These are phyloP conservation scores for Pistacia integerrima DNA, from an alignment of 345 rosid species.

Conservation along the genomic window DNA sequence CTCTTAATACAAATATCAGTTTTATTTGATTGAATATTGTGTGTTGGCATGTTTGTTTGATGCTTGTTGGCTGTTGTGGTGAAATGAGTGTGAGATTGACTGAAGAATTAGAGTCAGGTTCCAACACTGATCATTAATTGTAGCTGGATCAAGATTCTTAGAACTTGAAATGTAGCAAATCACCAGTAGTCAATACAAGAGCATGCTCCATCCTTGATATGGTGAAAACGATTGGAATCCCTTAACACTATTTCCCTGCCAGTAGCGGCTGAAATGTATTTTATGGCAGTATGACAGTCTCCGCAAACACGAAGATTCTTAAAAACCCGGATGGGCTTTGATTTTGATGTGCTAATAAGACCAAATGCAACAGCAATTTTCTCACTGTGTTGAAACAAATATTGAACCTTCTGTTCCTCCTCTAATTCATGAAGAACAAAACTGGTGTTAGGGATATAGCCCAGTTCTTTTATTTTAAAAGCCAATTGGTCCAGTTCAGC, in stretches of 20 bases:
- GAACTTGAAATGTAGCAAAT: neutral
- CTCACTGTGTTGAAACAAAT: slow-evolving; percentile 75
- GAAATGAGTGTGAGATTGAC: no score
- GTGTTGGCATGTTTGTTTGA: no score
- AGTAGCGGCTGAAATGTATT: slow-evolving; percentile 49
- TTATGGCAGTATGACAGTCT: slow-evolving; percentile 76
- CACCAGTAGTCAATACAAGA: slow-evolving; percentile 82
- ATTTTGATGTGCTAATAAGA: slow-evolving; percentile 51
- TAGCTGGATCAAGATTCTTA: neutral
- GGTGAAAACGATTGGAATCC: slow-evolving; percentile 78
- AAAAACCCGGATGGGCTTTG: slow-evolving; percentile 63
- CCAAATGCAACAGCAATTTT: slow-evolving; percentile 77
- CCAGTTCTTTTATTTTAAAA: slow-evolving; percentile 49
- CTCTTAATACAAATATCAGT: no score
- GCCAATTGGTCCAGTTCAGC: slow-evolving; percentile 46
- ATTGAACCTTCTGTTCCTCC: slow-evolving; percentile 61
- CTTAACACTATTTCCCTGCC: slow-evolving; percentile 71
- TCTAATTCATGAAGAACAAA: slow-evolving; percentile 74
- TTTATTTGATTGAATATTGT: no score
- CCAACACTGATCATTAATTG: neutral
- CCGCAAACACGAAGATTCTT: slow-evolving; percentile 73
- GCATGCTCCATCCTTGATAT: slow-evolving; percentile 71
- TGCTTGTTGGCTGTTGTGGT: no score
- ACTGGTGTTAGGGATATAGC: slow-evolving; percentile 68
- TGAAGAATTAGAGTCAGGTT: no score